These are phyloP conservation scores for Curvularia hawaiiensis DNA, from an alignment of 2,329 filamentous ascomycete genomes.

Conservation along the genomic window DNA sequence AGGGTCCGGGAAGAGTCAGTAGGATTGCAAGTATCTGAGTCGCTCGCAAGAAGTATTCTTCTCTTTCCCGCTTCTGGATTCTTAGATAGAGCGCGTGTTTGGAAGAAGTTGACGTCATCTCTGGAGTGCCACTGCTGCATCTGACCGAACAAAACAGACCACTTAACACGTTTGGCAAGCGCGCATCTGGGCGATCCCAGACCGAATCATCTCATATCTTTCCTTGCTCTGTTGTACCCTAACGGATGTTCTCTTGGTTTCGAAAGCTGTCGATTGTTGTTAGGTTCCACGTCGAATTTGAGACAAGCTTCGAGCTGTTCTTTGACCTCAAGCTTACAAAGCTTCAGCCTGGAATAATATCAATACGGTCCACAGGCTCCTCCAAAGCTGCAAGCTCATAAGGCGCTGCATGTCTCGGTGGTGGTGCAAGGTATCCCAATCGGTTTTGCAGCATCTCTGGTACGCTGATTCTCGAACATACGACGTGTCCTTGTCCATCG, in stretches of 20 bases:
- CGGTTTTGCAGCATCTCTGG: constrained; percentile 16
- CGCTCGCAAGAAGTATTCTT: background rate
- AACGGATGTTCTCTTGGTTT: background rate
- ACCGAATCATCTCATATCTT: background rate
- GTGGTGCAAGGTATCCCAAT: background rate
- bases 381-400: constrained; percentile 6
- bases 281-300: background rate
- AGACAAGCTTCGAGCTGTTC: background rate
- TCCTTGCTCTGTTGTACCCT: background rate
- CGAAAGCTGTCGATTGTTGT: background rate
- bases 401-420: background rate
- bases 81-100: background rate
- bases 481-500: constrained; percentile 22
- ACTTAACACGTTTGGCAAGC: background rate
- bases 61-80: background rate
- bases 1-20: background rate
- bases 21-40: background rate
- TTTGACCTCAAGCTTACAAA: background rate
- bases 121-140: background rate
- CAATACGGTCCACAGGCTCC: constrained; percentile 1
- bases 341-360: constrained; percentile 8
- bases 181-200: background rate
- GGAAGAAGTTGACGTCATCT: background rate
- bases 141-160: background rate
- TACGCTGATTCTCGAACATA: constrained; percentile 20